phyloP scores from a whole-genome alignment of 345 rosid species.

The Psidium friedrichsthalianum region DNA sequence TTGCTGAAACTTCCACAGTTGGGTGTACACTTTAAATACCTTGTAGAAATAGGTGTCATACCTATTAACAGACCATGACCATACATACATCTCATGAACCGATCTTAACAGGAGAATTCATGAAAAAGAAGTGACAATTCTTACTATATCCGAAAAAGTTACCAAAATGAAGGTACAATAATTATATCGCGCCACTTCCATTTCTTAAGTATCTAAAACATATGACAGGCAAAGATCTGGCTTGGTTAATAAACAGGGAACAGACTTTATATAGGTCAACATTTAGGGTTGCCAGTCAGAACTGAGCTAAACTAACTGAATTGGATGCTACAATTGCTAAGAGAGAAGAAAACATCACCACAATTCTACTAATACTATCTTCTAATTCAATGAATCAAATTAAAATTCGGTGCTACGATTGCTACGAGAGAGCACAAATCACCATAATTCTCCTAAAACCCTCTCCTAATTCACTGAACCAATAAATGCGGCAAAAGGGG shows the following conservation, averaged over 20 bases:
- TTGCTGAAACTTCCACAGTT: conserved; percentile 94
- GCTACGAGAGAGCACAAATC: neutral
- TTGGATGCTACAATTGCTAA: neutral
- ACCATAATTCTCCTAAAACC: neutral
- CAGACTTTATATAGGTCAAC: neutral
- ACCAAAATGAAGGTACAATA: neutral
- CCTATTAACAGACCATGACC: conserved; percentile 25
- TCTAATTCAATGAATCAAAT: neutral
- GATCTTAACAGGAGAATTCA: neutral
- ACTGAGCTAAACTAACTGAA: neutral
- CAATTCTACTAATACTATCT: neutral
- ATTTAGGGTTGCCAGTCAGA: neutral
- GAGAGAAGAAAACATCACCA: neutral
- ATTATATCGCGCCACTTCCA: neutral
- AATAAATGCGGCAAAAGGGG: neutral
- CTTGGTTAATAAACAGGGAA: neutral
- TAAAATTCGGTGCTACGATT: neutral
- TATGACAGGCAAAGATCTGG: neutral
- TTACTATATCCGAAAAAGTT: neutral
- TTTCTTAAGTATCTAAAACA: neutral
- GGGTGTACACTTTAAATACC: conserved; percentile 96
- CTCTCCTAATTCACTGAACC: neutral
- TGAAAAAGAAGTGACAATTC: neutral
- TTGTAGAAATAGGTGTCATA: conserved; percentile 85
- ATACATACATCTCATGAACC: neutral